Conservation (phyloP, 2,329 filamentous ascomycete genomes). For the Xylariales sp. region DNA sequence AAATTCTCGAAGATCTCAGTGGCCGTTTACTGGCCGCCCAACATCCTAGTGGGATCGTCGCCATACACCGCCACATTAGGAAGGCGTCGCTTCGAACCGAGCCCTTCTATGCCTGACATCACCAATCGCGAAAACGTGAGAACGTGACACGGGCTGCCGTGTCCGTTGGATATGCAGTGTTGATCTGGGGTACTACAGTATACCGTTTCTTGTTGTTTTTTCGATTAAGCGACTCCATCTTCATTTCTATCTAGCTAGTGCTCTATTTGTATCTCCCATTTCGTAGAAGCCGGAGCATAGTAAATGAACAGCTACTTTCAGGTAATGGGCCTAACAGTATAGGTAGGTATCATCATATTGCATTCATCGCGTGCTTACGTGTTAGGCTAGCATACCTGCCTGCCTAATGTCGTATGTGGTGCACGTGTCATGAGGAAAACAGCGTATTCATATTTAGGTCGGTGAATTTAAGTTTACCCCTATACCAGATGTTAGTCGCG, state of each 20-base stretch:
- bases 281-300: constrained; percentile 2
- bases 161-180: constrained; percentile 26
- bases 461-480: too few relatives aligned
- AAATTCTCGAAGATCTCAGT: constrained; percentile 19
- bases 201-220: neutral
- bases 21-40: constrained; percentile 9
- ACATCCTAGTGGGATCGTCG: constrained; percentile 34
- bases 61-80: constrained; percentile 31
- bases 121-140: constrained; percentile 5
- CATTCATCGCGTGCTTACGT: too few relatives aligned
- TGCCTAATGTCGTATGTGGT: too few relatives aligned
- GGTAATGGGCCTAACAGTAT: neutral
- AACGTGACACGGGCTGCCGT: constrained; percentile 6
- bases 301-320: constrained; percentile 11
- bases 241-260: neutral
- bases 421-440: neutral
- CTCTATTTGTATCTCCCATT: constrained; percentile 20
- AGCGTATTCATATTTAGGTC: too few relatives aligned
- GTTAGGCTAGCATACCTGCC: too few relatives aligned
- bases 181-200: constrained; percentile 36
- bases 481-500: constrained; percentile 2
- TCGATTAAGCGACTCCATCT: constrained; percentile 21
- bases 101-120: constrained; percentile 29
- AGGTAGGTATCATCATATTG: too few relatives aligned
- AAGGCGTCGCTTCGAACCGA: constrained; percentile 41